These are phyloP conservation scores for Rhodamnia rubescens DNA, from an alignment of 345 rosid species.

Conservation along the genomic window DNA sequence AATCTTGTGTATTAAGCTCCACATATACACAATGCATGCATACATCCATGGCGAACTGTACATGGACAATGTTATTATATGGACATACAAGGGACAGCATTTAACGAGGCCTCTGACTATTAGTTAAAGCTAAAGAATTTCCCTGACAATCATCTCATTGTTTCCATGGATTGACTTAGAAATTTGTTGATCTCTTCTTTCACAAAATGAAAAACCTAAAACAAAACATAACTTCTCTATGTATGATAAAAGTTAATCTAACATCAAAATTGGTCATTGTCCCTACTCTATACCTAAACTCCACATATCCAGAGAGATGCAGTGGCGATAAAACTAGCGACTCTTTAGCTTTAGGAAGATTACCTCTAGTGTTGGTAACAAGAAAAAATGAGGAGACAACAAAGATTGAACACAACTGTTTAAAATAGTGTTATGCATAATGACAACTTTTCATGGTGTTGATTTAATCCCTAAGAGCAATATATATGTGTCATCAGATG, in stretches of 20 bases:
- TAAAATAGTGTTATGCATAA: background rate
- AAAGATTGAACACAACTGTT: background rate
- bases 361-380: background rate
- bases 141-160: background rate
- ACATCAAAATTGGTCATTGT: background rate
- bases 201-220: background rate
- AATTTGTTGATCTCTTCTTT: background rate
- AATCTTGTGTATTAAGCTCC: background rate
- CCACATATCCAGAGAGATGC: background rate
- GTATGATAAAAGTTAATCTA: background rate
- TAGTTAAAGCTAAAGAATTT: background rate
- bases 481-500: constrained; percentile 2
- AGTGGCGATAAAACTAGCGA: background rate
- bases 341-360: background rate
- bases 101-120: background rate
- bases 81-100: background rate
- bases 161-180: background rate
- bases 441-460: background rate
- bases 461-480: background rate
- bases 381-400: background rate
- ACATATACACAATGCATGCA: background rate
- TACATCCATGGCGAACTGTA: background rate
- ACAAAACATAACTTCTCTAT: background rate
- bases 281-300: background rate
- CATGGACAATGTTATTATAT: constrained; percentile 21